Evolutionary conservation across 192 early-diverging fungal species (phyloP), one percentile per base, ranked within the genome.

Genomic region (Rhizophagus clarus): DNA sequence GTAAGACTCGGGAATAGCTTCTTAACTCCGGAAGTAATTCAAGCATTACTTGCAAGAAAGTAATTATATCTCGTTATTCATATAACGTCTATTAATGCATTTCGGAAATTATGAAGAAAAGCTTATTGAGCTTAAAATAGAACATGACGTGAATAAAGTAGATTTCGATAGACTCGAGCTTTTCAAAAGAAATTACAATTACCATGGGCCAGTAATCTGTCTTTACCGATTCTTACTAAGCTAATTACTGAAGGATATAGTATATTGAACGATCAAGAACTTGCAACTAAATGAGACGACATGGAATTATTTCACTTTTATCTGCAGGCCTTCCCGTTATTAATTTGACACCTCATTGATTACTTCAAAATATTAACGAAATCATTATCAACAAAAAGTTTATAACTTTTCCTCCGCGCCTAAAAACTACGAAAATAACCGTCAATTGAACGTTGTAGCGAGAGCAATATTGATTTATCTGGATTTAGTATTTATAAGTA

Each of bases 301-400:
- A 76, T 76, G 75, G 75, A 76, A 26, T 37, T 76, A 24, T 63
- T 76, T 45, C 62, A 62, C n/a, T 64, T 64, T 28, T 76, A 22
- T 64, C 61, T 11, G 75, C 34, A 0, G 75, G 75, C 2, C 75
- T 22, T 4, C 31, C 24, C 0, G 61, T 42, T 12, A 76, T 64
- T 49, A 45, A 64, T 64, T 12, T 42, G 0, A 32, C 75, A 5
- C 28, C n/a, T n/a, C 10, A 8, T 11, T 28, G 2, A 34, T 40
- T 76, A 8, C 10, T 7, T 17, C 17, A 64, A 76, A 76, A 76
- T 42, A 31, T 34, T 0, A 32, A 76, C 0, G 2, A 64, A n/a
- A n/a, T n/a, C n/a, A n/a, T n/a, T n/a, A n/a, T n/a, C n/a, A n/a
- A n/a, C n/a, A n/a, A n/a, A n/a, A n/a, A n/a, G n/a, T n/a, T n/a